These are phyloP conservation scores for Penicillium griseofulvum DNA, from an alignment of 2,329 filamentous ascomycete genomes.

Conservation along the genomic window DNA sequence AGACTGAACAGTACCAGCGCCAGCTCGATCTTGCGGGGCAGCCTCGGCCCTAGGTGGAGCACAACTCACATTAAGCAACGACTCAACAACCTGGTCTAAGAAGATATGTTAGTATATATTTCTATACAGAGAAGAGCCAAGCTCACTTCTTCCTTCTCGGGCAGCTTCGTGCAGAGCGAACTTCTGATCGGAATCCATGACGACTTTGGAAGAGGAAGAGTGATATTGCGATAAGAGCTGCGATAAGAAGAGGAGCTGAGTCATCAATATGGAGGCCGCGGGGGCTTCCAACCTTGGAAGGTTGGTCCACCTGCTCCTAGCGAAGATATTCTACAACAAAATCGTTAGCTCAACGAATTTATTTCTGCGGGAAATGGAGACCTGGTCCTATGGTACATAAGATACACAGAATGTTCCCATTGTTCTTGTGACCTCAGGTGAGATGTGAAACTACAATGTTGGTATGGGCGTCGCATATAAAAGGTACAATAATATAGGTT, in stretches of 20 bases:
- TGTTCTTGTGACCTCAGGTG: no score
- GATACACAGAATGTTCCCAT: no score
- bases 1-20: background rate
- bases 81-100: constrained; percentile 68
- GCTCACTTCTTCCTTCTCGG: constrained; percentile 76
- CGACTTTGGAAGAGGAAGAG: constrained; percentile 12
- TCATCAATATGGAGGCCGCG: constrained; percentile 2
- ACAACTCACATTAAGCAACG: constrained; percentile 62
- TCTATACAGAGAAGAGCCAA: background rate
- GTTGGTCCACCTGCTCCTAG: no score
- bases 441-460: no score
- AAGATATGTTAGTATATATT: constrained; percentile 22
- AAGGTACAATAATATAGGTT: no score
- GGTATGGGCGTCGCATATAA: no score
- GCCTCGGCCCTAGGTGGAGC: constrained; percentile 7
- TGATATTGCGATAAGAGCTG: constrained; percentile 24
- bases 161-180: constrained; percentile 86
- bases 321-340: no score
- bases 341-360: no score
- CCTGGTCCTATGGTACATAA: no score
- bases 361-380: no score
- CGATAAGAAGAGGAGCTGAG: constrained; percentile 16
- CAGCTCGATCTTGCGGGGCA: constrained; percentile 28
- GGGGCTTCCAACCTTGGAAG: no score
- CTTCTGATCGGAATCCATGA: constrained; percentile 48